phyloP scores from a whole-genome alignment of 495 filamentous ascomycete species.

The Trichoderma reesei region DNA sequence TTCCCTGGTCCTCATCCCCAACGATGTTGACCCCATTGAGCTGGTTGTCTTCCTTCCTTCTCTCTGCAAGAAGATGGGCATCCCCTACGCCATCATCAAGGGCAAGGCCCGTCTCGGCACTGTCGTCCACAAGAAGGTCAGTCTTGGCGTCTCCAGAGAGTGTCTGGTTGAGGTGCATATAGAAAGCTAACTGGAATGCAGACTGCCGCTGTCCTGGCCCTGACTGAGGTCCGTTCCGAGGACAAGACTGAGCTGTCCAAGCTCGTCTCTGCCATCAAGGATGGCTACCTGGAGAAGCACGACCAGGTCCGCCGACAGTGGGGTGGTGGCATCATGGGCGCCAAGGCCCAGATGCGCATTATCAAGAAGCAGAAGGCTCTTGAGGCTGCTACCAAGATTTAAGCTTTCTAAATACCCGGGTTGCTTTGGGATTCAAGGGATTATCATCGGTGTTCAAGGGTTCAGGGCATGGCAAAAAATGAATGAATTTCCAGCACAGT shows the following conservation, averaged over 20 bases:
- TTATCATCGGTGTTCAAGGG: conserved; percentile 8
- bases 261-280: conserved; percentile 93
- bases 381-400: conserved; percentile 92
- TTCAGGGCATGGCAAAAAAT: conserved; percentile 12
- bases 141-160: conserved; percentile 9
- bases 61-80: conserved; percentile 99
- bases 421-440: conserved; percentile 11
- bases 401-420: conserved; percentile 24
- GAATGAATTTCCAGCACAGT: conserved; percentile 11
- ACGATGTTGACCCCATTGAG: conserved; percentile 99
- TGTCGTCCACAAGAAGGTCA: conserved; percentile 98
- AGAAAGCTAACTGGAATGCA: conserved; percentile 29
- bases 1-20: conserved; percentile 90
- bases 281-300: conserved; percentile 93
- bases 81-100: conserved; percentile 98
- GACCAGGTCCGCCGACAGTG: conserved; percentile 88
- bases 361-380: conserved; percentile 96
- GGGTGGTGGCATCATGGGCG: conserved; percentile 99
- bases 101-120: conserved; percentile 98
- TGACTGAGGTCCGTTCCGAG: conserved; percentile 93
- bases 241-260: conserved; percentile 97
- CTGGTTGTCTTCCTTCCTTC: conserved; percentile 97
- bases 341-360: conserved; percentile 84
- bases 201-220: conserved; percentile 92
- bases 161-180: not conserved